Base-by-base conservation (phyloP, 2,329 filamentous ascomycete genomes). In the Fusarium bactridioides region DNA sequence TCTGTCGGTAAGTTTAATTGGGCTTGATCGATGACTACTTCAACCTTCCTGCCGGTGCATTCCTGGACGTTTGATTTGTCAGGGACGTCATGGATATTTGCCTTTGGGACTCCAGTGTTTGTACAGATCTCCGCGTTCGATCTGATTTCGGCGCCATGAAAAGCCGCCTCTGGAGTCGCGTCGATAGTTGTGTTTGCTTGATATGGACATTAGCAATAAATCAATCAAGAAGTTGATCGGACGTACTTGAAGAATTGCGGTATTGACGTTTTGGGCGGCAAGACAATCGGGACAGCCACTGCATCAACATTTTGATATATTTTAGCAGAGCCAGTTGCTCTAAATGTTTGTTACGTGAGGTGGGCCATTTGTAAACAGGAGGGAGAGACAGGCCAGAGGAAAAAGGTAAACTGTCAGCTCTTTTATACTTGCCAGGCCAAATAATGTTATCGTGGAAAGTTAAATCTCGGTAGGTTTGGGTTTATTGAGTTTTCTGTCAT, bases 131-230 rank as follows among this genome's bases (percentile, higher is more conserved):
- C n/a, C 15, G 2, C 41, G 7, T 7, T 23, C 10, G 38, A 5
- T n/a, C 9, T 10, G 7, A 7, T 5, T 5, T 43, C 3, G 7
- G 15, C n/a, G n/a, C 10, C n/a, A 11, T 23, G n/a, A 16, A 23
- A 3, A 3, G 6, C 10, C 41, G n/a, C 7, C 15, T 23, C 15
- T 11, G 1, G n/a, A 11, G n/a, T 5, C 7, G 7, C 15, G 3
- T 43, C 15, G 6, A 18, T 18, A 6, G 41, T 6, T 18, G n/a
- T 11, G 4, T 16, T 23, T 43, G 10, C 41, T 43, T 18, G n/a
- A 23, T 6, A 8, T 10, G 3, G 10, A 18, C 10, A 43, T 23
- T 18, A 43, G n/a, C 16, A 4, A 1, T 44, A 23, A 11, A 18
- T 18, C 10, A 23, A 5, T 3, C 7, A 12, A 25, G n/a, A 12